Percentiles rank a stretch among this genome's conserved stretches.
phyloP scores from a whole-genome alignment of 352 stramenopile species.

The Peronosclerospora sorghi region DNA sequence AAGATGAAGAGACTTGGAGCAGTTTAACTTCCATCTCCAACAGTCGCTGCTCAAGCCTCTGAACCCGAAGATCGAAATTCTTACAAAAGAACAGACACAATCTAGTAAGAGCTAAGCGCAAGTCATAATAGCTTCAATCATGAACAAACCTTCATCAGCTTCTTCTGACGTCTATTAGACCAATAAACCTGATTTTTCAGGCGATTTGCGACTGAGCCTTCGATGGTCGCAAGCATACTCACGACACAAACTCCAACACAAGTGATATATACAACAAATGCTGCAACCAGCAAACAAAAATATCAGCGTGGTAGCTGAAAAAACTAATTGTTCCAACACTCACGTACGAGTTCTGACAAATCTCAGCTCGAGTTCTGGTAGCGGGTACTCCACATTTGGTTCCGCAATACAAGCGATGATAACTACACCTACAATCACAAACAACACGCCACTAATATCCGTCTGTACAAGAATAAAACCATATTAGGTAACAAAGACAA shows the following conservation, averaged over 20 bases:
- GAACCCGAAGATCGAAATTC: conserved; percentile 56
- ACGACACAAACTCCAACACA: conserved; percentile 59
- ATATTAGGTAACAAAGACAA: neutral
- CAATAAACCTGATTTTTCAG: conserved; percentile 80
- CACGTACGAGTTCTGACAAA: conserved; percentile 59
- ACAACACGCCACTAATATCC: conserved; percentile 72
- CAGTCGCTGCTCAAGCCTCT: conserved; percentile 56
- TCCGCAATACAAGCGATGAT: conserved; percentile 82
- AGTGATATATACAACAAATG: conserved; percentile 73
- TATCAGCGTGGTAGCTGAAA: neutral
- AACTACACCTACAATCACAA: conserved; percentile 82
- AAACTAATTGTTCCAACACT: neutral
- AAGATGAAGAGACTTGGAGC: conserved; percentile 22
- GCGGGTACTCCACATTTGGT: conserved; percentile 75
- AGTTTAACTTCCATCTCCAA: conserved; percentile 53
- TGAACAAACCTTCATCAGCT: conserved; percentile 49
- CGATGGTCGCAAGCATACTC: conserved; percentile 83
- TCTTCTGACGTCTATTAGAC: conserved; percentile 72
- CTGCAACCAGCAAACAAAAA: conserved; percentile 14
- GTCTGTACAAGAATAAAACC: conserved; percentile 26
- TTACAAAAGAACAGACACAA: conserved; percentile 7
- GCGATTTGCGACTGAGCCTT: conserved; percentile 71
- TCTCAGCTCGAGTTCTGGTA: conserved; percentile 72
- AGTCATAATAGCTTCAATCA: too few relatives aligned
- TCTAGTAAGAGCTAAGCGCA: too few relatives aligned